Conservation (phyloP, 1,284 basidiomycete species). For the Kalmanozyma brasiliensis region DNA sequence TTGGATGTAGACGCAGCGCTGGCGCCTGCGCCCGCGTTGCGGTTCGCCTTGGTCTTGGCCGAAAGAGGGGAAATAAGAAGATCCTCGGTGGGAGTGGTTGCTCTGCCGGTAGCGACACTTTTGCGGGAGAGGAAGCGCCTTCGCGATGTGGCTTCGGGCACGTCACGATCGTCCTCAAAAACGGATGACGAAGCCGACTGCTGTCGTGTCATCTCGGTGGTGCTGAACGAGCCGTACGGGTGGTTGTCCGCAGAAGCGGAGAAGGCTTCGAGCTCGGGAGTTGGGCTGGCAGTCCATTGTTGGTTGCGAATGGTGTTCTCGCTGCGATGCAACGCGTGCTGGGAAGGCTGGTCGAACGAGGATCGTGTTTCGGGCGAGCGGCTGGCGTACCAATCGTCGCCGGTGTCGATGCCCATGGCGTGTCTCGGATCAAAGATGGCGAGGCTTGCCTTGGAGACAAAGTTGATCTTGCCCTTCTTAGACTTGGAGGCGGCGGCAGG, state of each 20-base stretch:
- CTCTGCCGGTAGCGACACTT: constrained; percentile 17
- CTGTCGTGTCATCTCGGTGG: constrained; percentile 34
- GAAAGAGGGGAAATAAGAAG: constrained; percentile 34
- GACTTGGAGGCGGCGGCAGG: constrained; percentile 18
- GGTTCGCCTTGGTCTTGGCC: constrained; percentile 13
- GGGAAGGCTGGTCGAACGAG: constrained; percentile 25
- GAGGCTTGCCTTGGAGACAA: constrained; percentile 60
- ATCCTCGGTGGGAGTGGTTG: constrained; percentile 19
- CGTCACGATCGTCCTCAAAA: constrained; percentile 52
- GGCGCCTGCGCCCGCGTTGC: constrained; percentile 17
- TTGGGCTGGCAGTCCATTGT: constrained; percentile 46
- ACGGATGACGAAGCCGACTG: constrained; percentile 41
- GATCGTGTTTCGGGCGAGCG: constrained; percentile 13
- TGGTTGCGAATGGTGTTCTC: constrained; percentile 7
- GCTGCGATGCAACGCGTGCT: constrained; percentile 9
- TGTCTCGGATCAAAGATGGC: constrained; percentile 61
- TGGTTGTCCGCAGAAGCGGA: constrained; percentile 34
- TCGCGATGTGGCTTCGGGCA: constrained; percentile 21
- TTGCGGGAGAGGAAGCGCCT: constrained; percentile 40
- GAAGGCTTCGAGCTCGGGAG: constrained; percentile 60
- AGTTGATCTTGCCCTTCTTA: constrained; percentile 61
- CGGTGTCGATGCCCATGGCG: constrained; percentile 63
- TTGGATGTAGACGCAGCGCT: constrained; percentile 12
- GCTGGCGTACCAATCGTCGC: constrained; percentile 33
- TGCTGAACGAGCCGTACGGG: constrained; percentile 4